Conservation (phyloP, 106 monocot species). For the Posidonia australis region DNA sequence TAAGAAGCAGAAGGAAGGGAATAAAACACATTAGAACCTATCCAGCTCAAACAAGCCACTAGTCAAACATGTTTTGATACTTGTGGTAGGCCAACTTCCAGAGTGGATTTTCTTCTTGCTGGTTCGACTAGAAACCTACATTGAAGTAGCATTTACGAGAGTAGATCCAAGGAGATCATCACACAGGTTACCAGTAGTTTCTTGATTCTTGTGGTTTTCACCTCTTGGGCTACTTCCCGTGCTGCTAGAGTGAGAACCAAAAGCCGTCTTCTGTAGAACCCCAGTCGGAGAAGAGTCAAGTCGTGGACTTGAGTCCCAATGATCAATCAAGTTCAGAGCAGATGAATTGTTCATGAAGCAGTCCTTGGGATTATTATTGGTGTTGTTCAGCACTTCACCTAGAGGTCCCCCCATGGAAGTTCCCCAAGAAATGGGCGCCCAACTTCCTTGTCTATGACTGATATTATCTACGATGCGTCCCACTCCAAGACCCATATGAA, state of each 20-base stretch:
- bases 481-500: slow-evolving; percentile 24
- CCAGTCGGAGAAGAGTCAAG: slow-evolving; percentile 64
- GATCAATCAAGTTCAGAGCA: slow-evolving; percentile 41
- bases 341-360: slow-evolving; percentile 33
- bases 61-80: not conserved
- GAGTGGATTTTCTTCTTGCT: not conserved
- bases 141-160: slow-evolving; percentile 27
- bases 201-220: slow-evolving; percentile 28
- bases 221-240: slow-evolving; percentile 73
- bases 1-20: not conserved
- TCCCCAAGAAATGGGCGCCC: slow-evolving; percentile 62
- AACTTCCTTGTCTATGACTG: slow-evolving; percentile 17
- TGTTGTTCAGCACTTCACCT: slow-evolving; percentile 80
- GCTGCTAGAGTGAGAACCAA: slow-evolving; percentile 68
- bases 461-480: slow-evolving; percentile 12
- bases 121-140: slow-evolving; percentile 14
- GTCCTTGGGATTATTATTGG: slow-evolving; percentile 29
- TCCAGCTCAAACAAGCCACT: not conserved
- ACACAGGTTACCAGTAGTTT: slow-evolving; percentile 28
- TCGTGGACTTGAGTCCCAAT: slow-evolving; percentile 43
- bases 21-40: not conserved
- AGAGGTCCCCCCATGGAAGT: slow-evolving; percentile 72
- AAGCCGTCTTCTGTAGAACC: slow-evolving; percentile 65
- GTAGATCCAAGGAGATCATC: slow-evolving; percentile 47
- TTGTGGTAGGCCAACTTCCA: not conserved